Conservation (phyloP, 1,139 yeast genomes). For the Blastobotrys ciferrii region DNA sequence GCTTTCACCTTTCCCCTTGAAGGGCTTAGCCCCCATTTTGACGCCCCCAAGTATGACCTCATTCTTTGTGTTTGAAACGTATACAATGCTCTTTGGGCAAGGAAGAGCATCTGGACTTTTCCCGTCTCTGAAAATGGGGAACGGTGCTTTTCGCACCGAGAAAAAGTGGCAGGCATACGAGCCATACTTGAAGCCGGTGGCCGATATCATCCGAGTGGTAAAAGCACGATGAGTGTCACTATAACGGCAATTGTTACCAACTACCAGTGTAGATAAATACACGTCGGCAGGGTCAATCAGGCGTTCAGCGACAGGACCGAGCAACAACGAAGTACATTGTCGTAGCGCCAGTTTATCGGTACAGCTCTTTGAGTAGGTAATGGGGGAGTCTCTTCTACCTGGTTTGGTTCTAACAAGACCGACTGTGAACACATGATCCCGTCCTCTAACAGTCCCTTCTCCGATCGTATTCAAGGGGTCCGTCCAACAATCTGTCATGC, state of each 20-base stretch:
- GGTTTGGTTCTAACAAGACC: conserved; percentile 89
- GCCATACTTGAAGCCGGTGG: background rate
- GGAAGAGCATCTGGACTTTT: conserved; percentile 23
- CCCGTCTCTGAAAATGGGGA: conserved; percentile 19
- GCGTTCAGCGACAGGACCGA: conserved; percentile 44
- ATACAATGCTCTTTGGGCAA: conserved; percentile 26
- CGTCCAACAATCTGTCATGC: conserved; percentile 29
- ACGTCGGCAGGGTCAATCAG: conserved; percentile 44
- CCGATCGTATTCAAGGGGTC: conserved; percentile 20
- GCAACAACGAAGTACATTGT: conserved; percentile 62
- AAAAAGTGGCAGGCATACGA: conserved; percentile 14
- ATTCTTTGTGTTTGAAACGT: conserved; percentile 16
- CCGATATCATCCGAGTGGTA: conserved; percentile 10
- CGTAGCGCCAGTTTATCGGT: conserved; percentile 73
- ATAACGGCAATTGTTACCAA: conserved; percentile 41
- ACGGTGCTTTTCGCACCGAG: conserved; percentile 17
- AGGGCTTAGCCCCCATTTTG: conserved; percentile 35
- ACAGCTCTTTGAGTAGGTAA: conserved; percentile 78
- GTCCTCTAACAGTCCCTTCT: conserved; percentile 53
- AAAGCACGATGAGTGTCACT: conserved; percentile 48
- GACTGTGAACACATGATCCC: conserved; percentile 53
- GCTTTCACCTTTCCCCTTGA: conserved; percentile 28
- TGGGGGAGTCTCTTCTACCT: conserved; percentile 73
- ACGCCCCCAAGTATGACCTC: conserved; percentile 37
- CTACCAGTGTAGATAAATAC: conserved; percentile 53